Conservation (phyloP, 2,329 filamentous ascomycete genomes). For the Neopestalotiopsis sp. region DNA sequence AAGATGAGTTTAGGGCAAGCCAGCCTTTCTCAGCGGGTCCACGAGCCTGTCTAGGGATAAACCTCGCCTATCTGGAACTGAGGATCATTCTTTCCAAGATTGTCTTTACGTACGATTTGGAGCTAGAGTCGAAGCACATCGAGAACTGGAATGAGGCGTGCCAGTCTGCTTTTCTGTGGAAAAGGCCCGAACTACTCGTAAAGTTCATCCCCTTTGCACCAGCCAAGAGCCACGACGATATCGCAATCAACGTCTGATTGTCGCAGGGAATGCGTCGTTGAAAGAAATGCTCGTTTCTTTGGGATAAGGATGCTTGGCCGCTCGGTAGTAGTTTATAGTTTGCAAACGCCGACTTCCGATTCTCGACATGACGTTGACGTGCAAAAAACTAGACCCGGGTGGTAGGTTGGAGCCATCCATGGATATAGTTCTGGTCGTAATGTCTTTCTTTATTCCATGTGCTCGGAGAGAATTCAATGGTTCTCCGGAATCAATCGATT, state of each 20-base stretch:
- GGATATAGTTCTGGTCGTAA: not conserved
- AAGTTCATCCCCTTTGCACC: not conserved
- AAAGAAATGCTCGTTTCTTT: not conserved
- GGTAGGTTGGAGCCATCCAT: not conserved
- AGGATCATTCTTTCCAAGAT: constrained; percentile 41
- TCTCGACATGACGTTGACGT: too few relatives aligned
- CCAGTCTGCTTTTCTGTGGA: constrained; percentile 1
- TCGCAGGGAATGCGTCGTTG: not conserved
- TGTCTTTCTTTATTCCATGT: not conserved
- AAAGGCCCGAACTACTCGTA: not conserved
- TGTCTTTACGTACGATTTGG: constrained; percentile 41
- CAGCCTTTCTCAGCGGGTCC: constrained; percentile 29
- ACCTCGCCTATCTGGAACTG: constrained; percentile 44
- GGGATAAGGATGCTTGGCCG: too few relatives aligned
- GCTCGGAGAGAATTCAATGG: not conserved
- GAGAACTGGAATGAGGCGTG: not conserved
- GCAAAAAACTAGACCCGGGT: too few relatives aligned
- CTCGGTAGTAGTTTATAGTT: too few relatives aligned
- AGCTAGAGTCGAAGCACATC: constrained; percentile 28
- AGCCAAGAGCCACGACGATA: not conserved
- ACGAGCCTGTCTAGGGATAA: constrained; percentile 30
- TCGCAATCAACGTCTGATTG: not conserved
- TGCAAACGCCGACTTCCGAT: too few relatives aligned
- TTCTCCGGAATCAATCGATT: not conserved
- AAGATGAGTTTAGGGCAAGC: constrained; percentile 26